Evolutionary conservation across 2,329 filamentous ascomycete species (phyloP).

Genomic region (Nectriaceae sp.): DNA sequence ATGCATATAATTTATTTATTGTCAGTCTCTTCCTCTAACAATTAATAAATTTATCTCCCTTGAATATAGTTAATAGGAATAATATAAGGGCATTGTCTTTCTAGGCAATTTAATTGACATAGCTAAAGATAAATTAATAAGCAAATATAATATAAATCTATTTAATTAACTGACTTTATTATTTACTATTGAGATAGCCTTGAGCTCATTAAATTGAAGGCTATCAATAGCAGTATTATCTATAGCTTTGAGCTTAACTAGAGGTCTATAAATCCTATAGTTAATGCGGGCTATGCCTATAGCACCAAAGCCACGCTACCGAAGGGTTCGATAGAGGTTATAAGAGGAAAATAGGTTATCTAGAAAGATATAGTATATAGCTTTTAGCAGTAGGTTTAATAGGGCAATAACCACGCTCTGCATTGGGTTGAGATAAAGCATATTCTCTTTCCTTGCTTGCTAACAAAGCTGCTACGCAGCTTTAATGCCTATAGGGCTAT

Average conservation of each 20-base stretch:
- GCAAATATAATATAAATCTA: neutral
- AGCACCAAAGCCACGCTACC: neutral
- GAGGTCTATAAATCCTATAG: neutral
- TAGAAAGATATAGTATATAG: slow-evolving; percentile 1
- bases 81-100: no score
- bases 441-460: neutral
- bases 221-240: neutral
- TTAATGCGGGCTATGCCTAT: neutral
- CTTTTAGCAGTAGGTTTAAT: neutral
- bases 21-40: neutral
- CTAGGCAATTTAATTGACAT: neutral
- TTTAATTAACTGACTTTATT: neutral
- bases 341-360: neutral
- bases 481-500: neutral
- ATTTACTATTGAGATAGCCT: neutral
- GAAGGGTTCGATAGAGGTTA: neutral
- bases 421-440: neutral
- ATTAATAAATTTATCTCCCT: neutral
- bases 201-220: neutral
- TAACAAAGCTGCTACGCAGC: no score
- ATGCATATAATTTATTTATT: neutral
- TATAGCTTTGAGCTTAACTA: no score
- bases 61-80: neutral
- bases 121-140: neutral
- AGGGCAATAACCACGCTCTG: no score